A percentile compares a stretch with the other conserved stretches of the same genome.
Evolutionary conservation across 169 alveolate genomes (phyloP).

Genomic region (Eimeria falciformis): DNA sequence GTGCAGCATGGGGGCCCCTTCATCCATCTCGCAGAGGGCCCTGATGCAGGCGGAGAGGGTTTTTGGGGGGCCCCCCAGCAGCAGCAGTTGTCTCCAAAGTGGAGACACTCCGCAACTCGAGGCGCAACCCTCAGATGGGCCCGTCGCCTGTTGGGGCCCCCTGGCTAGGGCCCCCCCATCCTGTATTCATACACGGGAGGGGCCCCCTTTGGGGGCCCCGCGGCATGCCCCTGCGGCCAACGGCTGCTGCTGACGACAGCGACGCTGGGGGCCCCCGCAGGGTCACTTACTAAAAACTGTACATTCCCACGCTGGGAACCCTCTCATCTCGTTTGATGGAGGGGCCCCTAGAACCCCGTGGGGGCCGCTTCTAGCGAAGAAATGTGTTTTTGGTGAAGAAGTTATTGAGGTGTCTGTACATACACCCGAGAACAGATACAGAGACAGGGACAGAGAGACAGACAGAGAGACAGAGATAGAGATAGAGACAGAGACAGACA

Average conservation of each 20-base stretch:
- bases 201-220: no score
- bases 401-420: no score
- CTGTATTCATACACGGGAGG: neutral
- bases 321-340: no score
- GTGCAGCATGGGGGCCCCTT: neutral
- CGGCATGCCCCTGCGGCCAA: neutral
- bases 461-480: no score
- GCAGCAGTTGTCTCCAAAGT: neutral
- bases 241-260: neutral
- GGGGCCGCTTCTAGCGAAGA: no score
- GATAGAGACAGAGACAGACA: no score
- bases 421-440: no score
- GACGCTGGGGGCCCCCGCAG: neutral
- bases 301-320: no score
- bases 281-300: no score
- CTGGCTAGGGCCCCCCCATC: neutral
- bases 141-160: conserved; percentile 1
- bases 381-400: no score
- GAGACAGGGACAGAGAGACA: no score
- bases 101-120: neutral
- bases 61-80: neutral
- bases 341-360: no score
- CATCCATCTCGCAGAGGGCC: neutral
- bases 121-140: neutral
- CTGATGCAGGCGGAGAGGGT: neutral